Evolutionary conservation across 208 protist genomes (phyloP).

Genomic region (Acanthamoeba triangularis): DNA sequence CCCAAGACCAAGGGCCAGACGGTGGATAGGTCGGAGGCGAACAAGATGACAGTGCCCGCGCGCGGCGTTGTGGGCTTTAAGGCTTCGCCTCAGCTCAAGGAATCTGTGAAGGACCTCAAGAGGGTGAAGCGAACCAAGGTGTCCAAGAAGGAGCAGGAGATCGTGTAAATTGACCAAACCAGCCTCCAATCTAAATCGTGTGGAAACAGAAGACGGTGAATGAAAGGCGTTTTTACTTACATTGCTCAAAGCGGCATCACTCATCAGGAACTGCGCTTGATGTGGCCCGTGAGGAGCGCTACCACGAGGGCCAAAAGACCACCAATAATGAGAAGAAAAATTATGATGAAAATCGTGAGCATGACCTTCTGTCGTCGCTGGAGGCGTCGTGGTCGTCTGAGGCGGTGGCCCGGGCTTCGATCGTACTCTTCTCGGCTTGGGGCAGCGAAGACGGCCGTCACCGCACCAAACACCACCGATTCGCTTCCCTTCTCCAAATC

Average conservation of each 20-base stretch:
- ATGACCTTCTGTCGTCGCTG: constrained; percentile 24
- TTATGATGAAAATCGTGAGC: neutral
- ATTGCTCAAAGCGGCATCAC: no score
- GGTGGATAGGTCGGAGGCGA: constrained; percentile 15
- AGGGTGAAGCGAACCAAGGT: no score
- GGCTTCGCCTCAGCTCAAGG: neutral
- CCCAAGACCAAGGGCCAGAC: neutral
- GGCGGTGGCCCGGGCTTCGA: constrained; percentile 6
- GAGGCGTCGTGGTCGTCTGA: neutral
- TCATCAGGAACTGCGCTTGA: neutral
- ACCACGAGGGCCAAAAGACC: constrained; percentile 37
- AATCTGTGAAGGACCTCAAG: constrained; percentile 23
- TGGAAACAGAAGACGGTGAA: neutral
- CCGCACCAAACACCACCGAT: constrained; percentile 68
- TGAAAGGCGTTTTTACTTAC: neutral
- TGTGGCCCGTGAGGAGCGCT: neutral
- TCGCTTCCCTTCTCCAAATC: constrained; percentile 58
- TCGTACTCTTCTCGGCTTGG: constrained; percentile 51
- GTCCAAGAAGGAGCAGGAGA: constrained; percentile 38
- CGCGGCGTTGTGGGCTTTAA: neutral
- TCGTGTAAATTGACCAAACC: neutral
- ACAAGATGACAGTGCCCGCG: neutral
- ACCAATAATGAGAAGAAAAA: constrained; percentile 9
- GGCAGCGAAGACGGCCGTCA: constrained; percentile 56
- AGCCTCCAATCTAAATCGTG: neutral